Percentiles rank a stretch among this genome's conserved stretches.
Conservation (phyloP, 306 rosid genomes). For the Sindora glabra region DNA sequence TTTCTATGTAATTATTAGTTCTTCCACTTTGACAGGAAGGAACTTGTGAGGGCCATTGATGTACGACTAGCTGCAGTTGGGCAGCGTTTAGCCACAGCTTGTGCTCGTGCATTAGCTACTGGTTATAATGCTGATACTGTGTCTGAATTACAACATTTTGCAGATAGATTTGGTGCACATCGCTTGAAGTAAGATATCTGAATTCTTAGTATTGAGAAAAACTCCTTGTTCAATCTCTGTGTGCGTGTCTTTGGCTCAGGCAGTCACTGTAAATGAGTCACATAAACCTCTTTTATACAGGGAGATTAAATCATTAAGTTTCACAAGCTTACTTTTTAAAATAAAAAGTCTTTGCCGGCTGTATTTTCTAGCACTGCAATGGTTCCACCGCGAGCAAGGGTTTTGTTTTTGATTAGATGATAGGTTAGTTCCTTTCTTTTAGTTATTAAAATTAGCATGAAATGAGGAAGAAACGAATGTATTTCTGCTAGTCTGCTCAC, state of each 20-base stretch:
- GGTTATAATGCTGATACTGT: conserved; percentile 67
- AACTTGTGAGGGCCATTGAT: conserved; percentile 89
- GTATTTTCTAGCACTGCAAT: background rate
- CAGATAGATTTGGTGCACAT: conserved; percentile 70
- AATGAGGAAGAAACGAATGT: background rate
- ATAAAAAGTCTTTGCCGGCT: no score
- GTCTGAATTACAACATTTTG: conserved; percentile 66
- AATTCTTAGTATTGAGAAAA: background rate
- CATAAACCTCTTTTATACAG: background rate
- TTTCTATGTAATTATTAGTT: no score
- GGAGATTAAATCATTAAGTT: background rate
- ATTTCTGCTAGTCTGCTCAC: background rate
- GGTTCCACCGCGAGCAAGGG: background rate
- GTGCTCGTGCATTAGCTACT: conserved; percentile 74
- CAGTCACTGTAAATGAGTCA: background rate
- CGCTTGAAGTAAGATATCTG: conserved; percentile 58
- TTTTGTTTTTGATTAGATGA: background rate
- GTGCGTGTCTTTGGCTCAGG: background rate
- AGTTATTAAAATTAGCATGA: background rate
- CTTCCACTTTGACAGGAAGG: conserved; percentile 53
- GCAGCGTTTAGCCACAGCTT: conserved; percentile 79
- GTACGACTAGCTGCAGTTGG: conserved; percentile 71
- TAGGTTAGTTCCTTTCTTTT: background rate
- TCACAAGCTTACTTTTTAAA: background rate
- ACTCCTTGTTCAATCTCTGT: background rate